phyloP scores from a whole-genome alignment of 2,329 filamentous ascomycete species.

The Hortaea sp. region DNA sequence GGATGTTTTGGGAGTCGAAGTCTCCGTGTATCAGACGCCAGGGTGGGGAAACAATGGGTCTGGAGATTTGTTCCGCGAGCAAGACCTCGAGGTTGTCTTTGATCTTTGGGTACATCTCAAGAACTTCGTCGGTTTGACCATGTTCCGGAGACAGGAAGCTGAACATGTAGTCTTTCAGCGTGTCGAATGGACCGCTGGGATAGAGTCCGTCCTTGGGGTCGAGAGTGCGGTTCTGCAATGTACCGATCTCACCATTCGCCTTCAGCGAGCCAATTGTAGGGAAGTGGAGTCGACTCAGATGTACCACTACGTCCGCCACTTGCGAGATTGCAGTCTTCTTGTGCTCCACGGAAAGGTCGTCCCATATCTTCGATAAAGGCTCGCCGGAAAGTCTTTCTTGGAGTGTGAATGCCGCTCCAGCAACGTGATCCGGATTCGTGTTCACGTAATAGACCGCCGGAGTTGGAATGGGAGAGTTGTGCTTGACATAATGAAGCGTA shows the following conservation, averaged over 20 bases:
- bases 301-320: slow-evolving; percentile 5
- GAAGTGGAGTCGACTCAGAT: slow-evolving; percentile 2
- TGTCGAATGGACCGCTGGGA: slow-evolving; percentile 3
- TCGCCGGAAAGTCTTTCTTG: slow-evolving; percentile 8
- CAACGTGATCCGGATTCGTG: slow-evolving; percentile 5
- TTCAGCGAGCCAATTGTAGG: not conserved
- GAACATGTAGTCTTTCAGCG: not conserved
- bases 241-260: not conserved
- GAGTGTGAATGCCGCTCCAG: slow-evolving; percentile 8
- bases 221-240: not conserved
- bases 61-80: not conserved
- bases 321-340: slow-evolving; percentile 5
- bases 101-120: not conserved
- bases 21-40: slow-evolving; percentile 8
- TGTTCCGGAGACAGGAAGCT: not conserved
- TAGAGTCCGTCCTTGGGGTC: not conserved
- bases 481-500: slow-evolving; percentile 1
- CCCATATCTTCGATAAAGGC: slow-evolving; percentile 2
- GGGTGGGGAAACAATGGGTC: slow-evolving; percentile 1
- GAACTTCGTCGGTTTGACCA: not conserved
- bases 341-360: slow-evolving; percentile 1
- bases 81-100: not conserved
- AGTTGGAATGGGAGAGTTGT: slow-evolving; percentile 8
- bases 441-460: slow-evolving; percentile 8
- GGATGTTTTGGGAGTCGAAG: slow-evolving; percentile 7